phyloP scores from a whole-genome alignment of 768 basidiomycete species.

The Russula earlei region DNA sequence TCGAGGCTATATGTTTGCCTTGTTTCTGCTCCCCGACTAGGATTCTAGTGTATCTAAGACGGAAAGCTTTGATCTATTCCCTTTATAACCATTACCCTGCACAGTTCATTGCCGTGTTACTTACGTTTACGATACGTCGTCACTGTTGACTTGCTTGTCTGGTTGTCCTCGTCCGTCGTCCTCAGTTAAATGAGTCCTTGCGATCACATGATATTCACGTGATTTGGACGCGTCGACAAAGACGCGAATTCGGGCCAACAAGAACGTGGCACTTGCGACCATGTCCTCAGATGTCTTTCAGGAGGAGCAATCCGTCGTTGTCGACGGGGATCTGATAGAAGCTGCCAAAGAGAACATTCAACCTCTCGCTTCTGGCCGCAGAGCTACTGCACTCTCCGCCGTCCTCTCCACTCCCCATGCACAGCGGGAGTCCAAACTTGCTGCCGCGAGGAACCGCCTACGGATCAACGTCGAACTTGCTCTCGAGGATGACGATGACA shows the following conservation, averaged over 20 bases:
- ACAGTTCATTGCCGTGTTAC: constrained; percentile 5
- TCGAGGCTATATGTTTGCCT: neutral
- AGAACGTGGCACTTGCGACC: neutral
- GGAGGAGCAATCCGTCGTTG: constrained; percentile 38
- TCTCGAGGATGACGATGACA: constrained; percentile 62
- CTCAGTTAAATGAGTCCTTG: neutral
- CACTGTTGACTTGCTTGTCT: neutral
- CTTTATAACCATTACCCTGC: constrained; percentile 8
- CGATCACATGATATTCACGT: constrained; percentile 17
- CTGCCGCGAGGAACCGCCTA: constrained; percentile 53
- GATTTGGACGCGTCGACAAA: neutral
- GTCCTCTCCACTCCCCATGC: constrained; percentile 70
- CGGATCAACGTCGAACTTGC: constrained; percentile 66
- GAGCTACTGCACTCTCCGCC: constrained; percentile 67
- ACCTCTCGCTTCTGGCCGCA: constrained; percentile 68
- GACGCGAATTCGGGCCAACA: neutral
- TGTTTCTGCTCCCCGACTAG: neutral
- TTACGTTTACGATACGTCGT: constrained; percentile 8
- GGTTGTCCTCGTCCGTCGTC: neutral
- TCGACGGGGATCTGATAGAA: constrained; percentile 75
- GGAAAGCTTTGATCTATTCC: constrained; percentile 10
- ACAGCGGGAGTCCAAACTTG: constrained; percentile 61
- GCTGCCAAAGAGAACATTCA: constrained; percentile 84
- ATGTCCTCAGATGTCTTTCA: constrained; percentile 29
- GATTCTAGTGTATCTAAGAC: constrained; percentile 5